Evolutionary conservation across 164 flowering plant species (phyloP).

Genomic region (Berberis thunbergii): DNA sequence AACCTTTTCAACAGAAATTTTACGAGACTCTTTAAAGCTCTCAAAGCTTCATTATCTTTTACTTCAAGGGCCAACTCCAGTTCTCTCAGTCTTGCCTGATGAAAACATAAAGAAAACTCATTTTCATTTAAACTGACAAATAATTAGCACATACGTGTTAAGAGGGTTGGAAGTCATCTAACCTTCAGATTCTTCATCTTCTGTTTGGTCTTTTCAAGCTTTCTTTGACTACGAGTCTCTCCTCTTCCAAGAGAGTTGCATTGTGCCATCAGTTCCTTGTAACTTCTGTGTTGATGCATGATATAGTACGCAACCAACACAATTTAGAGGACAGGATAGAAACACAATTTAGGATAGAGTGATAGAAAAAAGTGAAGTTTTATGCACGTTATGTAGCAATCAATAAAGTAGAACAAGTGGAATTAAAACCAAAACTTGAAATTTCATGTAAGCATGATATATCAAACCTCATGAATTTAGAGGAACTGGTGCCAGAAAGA

Average conservation of each 20-base stretch:
- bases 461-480: no score
- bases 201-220: constrained; percentile 70
- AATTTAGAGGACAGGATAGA: background rate
- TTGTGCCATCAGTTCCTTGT: constrained; percentile 86
- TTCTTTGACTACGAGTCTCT: constrained; percentile 45
- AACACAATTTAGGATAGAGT: no score
- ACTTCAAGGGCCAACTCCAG: constrained; percentile 57
- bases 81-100: constrained; percentile 61
- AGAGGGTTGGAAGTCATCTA: constrained; percentile 4
- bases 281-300: constrained; percentile 41
- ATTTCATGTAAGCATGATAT: no score
- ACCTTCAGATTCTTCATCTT: constrained; percentile 72
- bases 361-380: no score
- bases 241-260: constrained; percentile 87
- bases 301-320: background rate
- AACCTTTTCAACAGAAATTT: constrained; percentile 9
- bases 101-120: constrained; percentile 5
- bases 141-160: background rate
- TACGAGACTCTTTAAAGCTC: constrained; percentile 44
- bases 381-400: no score
- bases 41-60: constrained; percentile 62
- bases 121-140: background rate
- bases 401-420: no score
- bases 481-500: no score
- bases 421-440: no score